Percentiles rank a stretch among this genome's conserved stretches.
Conservation (phyloP, 805 yeast genomes). For the Candida incommunis region DNA sequence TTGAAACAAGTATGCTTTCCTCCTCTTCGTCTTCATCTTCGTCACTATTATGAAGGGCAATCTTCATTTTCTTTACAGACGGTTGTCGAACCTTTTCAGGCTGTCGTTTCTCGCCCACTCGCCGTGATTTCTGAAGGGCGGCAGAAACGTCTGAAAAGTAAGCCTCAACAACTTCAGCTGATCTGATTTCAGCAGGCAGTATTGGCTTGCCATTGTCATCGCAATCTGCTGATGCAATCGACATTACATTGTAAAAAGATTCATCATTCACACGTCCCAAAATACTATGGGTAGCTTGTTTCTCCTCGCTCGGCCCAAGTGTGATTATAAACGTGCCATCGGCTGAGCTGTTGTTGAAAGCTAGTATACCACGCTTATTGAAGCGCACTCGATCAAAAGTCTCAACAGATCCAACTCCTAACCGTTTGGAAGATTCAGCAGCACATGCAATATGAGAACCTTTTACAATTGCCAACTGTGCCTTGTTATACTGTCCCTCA, state of each 20-base stretch:
- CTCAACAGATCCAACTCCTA: no score
- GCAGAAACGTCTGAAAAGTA: constrained; percentile 40
- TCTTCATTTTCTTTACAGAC: constrained; percentile 17
- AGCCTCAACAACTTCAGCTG: constrained; percentile 29
- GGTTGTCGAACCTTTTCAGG: no score
- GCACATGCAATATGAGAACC: no score
- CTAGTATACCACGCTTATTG: no score
- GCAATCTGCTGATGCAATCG: constrained; percentile 35
- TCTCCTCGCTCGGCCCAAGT: constrained; percentile 29
- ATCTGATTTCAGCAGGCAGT: constrained; percentile 35
- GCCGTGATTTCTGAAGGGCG: no score
- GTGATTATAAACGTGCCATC: constrained; percentile 40
- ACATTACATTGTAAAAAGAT: constrained; percentile 36
- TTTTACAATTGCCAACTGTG: no score
- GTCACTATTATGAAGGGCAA: constrained; percentile 27
- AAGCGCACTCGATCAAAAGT: constrained; percentile 37
- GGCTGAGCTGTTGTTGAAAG: no score
- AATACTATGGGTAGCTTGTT: constrained; percentile 29
- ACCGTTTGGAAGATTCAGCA: no score
- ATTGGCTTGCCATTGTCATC: constrained; percentile 31
- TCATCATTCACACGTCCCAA: constrained; percentile 49
- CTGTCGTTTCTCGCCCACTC: no score
- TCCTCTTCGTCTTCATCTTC: constrained; percentile 21
- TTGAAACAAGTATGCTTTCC: not conserved
- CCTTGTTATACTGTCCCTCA: constrained; percentile 13